Conservation (phyloP, 331 rosid genomes). For the Stylosanthes scabra region DNA sequence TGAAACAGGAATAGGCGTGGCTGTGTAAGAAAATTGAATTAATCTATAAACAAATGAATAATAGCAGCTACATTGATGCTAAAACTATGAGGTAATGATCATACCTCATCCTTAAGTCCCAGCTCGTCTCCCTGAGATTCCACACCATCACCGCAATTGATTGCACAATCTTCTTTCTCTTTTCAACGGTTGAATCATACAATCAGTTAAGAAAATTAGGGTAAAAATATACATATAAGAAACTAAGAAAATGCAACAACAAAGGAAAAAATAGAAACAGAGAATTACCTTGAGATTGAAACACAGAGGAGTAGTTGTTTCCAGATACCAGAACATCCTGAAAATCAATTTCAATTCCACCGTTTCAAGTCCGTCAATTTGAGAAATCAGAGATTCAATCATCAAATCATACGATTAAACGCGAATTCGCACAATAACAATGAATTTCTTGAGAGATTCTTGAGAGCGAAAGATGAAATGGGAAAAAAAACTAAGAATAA, state of each 20-base stretch:
- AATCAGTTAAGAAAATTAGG: not conserved
- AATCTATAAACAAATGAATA: not conserved
- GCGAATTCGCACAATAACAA: not conserved
- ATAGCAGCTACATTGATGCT: slow-evolving; percentile 14
- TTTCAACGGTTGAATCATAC: not conserved
- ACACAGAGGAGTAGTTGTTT: too few species aligned
- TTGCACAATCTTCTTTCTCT: slow-evolving; percentile 55
- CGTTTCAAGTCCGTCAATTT: not conserved
- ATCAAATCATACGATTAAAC: not conserved
- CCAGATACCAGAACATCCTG: slow-evolving; percentile 62
- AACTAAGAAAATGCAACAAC: too few species aligned
- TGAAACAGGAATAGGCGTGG: not conserved
- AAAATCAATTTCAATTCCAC: not conserved
- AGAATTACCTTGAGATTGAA: too few species aligned
- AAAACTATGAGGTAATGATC: not conserved
- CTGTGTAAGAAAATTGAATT: not conserved
- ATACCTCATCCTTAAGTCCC: slow-evolving; percentile 80
- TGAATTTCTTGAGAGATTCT: not conserved
- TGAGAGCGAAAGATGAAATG: not conserved
- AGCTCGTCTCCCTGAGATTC: slow-evolving; percentile 54
- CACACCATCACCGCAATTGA: slow-evolving; percentile 28
- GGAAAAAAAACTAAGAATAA: too few species aligned
- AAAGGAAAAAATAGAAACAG: too few species aligned
- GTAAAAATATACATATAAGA: not conserved
- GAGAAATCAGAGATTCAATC: not conserved